Percentiles rank a stretch among this genome's conserved stretches.
These are phyloP conservation scores for Russula ochroleuca DNA, from an alignment of 768 basidiomycete genomes.

Conservation along the genomic window DNA sequence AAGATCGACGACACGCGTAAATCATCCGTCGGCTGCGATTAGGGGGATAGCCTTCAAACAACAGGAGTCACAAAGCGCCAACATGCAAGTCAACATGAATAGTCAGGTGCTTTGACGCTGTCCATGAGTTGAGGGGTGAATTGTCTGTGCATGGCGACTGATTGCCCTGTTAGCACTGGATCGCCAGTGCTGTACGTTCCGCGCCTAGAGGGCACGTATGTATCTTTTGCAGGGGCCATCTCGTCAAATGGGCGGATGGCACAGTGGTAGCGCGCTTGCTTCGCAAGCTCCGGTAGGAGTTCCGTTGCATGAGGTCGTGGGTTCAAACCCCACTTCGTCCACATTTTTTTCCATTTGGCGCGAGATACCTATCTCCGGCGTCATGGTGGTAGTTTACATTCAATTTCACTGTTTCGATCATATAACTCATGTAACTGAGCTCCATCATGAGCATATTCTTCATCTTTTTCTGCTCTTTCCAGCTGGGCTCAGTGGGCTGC, in stretches of 20 bases:
- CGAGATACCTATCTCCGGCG: too few species aligned
- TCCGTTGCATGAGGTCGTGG: conserved; percentile 26
- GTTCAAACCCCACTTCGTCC: conserved; percentile 27
- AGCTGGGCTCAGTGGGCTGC: too few species aligned
- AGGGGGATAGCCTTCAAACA: neutral
- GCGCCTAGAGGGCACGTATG: neutral
- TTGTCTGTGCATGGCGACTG: too few species aligned
- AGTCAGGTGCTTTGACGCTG: too few species aligned
- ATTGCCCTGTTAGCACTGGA: too few species aligned
- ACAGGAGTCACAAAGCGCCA: neutral
- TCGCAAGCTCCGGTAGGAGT: conserved; percentile 19
- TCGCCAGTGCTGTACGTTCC: too few species aligned
- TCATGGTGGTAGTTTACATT: too few species aligned
- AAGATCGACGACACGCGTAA: neutral
- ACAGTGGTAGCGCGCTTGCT: conserved; percentile 29
- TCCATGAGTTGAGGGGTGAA: too few species aligned
- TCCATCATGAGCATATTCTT: too few species aligned
- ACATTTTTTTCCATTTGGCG: conserved; percentile 18
- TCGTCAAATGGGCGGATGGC: conserved; percentile 15
- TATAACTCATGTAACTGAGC: too few species aligned
- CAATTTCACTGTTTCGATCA: too few species aligned
- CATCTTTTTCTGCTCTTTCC: too few species aligned
- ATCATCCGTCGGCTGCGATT: neutral
- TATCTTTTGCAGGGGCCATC: neutral
- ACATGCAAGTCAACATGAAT: neutral